Evolutionary conservation across 2,329 filamentous ascomycete species (phyloP).

Genomic region (Colletotrichum sp.): DNA sequence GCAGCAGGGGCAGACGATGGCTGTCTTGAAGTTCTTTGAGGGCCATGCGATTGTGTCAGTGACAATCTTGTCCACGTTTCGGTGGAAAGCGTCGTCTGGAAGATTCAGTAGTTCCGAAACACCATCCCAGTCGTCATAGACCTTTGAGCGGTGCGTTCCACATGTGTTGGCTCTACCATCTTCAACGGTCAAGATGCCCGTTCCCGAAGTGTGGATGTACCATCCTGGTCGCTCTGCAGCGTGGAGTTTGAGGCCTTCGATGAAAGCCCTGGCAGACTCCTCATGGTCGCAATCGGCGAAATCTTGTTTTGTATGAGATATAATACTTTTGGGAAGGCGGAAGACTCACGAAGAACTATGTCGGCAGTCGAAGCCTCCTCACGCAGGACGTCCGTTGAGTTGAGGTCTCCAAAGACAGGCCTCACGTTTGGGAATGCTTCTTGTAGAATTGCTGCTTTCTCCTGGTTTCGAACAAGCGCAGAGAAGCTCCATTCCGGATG

Average conservation of each 20-base stretch:
- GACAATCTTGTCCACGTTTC: not conserved
- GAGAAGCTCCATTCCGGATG: not conserved
- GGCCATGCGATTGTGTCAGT: rapidly evolving
- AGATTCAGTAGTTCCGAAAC: not conserved
- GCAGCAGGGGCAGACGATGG: not conserved
- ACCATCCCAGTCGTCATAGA: not conserved
- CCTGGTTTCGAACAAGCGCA: not conserved
- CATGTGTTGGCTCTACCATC: not conserved
- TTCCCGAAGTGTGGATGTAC: not conserved
- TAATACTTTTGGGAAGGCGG: rapidly evolving
- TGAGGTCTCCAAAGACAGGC: not conserved
- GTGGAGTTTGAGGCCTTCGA: not conserved
- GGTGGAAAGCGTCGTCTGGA: not conserved
- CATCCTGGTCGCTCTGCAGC: not conserved
- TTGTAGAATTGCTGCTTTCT: not conserved
- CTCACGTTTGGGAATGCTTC: rapidly evolving
- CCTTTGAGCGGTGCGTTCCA: not conserved
- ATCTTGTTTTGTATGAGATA: rapidly evolving
- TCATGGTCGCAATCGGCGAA: not conserved
- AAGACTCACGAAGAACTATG: not conserved
- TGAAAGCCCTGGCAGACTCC: not conserved
- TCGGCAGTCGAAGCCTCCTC: not conserved
- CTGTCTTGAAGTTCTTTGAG: not conserved
- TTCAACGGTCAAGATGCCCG: not conserved
- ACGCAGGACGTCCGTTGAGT: rapidly evolving